Base-by-base conservation (phyloP, 164 flowering plant genomes). In the Houttuynia cordata region DNA sequence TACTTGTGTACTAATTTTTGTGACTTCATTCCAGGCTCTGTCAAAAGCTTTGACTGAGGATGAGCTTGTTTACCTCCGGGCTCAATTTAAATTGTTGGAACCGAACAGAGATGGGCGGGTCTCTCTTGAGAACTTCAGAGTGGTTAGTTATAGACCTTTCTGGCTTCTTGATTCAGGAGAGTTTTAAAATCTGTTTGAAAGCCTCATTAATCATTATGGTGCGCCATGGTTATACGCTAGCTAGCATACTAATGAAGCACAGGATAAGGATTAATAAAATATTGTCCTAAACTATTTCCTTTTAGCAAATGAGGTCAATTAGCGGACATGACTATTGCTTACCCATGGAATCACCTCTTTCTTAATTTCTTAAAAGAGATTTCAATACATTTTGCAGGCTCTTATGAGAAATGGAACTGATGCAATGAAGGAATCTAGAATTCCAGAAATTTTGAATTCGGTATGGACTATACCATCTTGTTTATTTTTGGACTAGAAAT, bases 371-470 rank as follows among this genome's bases (percentile, higher is more conserved):
- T 30, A 30, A 30, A 30, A 6, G 37, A 30, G n/a, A 30, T 30
- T 30, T 30, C 37, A 2, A 30, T 2, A 30, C 6, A 10, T 62
- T 22, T 50, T 81, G 67, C 85, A 93, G 97, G 97, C 91, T 56
- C 89, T 93, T 34, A 53, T 66, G 65, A 71, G 70, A 68, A 78
- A 85, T 73, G 79, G 79, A 64, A 90, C 97, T 40, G 97, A 88
- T 75, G 96, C 95, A 19, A 91, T 93, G 97, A 83, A 65, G 76
- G 91, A 83, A 60, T 83, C 95, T 0, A 78, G 88, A 77, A 89
- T 85, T 74, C 80, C 79, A 62, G 95, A 85, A 57, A 75, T 85
- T 66, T 62, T 89, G 56, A 75, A 71, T 65, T 66, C 72, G 80
- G 98, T 89, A 62, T 65, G 83, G 21, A 59, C 18, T 50, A 12